phyloP scores from a whole-genome alignment of 805 yeast species.

The Clavispora carvajalis region DNA sequence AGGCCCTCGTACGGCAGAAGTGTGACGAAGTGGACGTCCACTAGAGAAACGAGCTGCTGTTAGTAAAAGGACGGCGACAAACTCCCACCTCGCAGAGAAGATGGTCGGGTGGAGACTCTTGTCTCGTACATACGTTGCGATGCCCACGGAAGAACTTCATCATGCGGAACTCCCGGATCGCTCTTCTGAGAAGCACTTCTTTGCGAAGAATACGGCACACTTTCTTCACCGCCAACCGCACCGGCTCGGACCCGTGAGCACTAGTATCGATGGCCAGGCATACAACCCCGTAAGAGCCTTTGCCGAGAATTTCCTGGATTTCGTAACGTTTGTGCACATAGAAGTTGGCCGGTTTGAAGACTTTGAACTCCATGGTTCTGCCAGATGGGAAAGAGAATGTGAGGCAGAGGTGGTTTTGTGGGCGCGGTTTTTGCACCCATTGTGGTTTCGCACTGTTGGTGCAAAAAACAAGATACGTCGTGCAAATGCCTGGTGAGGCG shows the following conservation, averaged over 20 bases:
- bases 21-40: conserved; percentile 69
- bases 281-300: conserved; percentile 84
- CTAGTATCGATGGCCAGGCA: conserved; percentile 64
- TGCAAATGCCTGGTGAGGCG: too few species aligned
- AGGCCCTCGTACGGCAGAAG: conserved; percentile 74
- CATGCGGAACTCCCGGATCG: conserved; percentile 75
- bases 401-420: not conserved
- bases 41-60: conserved; percentile 55
- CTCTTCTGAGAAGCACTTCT: conserved; percentile 68
- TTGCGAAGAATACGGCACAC: conserved; percentile 64
- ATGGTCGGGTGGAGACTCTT: too few species aligned
- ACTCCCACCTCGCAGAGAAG: too few species aligned
- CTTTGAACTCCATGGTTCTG: conserved; percentile 9
- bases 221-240: conserved; percentile 72
- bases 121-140: conserved; percentile 54
- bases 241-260: conserved; percentile 18
- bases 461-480: too few species aligned
- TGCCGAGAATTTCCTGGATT: conserved; percentile 58
- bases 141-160: conserved; percentile 85
- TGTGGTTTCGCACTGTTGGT: too few species aligned
- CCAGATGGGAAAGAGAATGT: too few species aligned
- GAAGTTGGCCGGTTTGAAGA: conserved; percentile 35
- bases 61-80: too few species aligned
- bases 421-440: not conserved
- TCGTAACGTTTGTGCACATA: conserved; percentile 58